Evolutionary conservation across 345 rosid genomes (phyloP), one percentile per base, ranked within the genome.

Genomic region (Geranium rotundifolium): DNA sequence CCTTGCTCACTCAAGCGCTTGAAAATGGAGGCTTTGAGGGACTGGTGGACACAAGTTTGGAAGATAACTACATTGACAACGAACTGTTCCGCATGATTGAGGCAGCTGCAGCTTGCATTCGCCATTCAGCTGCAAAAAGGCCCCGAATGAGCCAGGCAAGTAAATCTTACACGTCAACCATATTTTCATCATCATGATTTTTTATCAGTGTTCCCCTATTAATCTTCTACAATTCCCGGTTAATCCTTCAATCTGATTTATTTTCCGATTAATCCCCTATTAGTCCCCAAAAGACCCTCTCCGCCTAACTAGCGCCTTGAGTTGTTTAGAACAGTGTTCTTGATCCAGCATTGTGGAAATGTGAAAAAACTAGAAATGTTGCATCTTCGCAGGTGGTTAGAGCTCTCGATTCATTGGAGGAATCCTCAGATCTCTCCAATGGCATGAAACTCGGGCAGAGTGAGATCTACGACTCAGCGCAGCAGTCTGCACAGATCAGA

Each of bases 371-470:
- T 49, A 31, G 16, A 50, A 9, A 0, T 17, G 23, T n/a, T 20
- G 9, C 17, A 27, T 16, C 1, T 30, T 41, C 46, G 30, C 72
- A 87, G 95, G 85, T 90, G 64, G 96, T 85, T 64, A 86, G 99
- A 78, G 97, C 99, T 17, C 80, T 90, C 54, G 89, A 88, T 69
- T 79, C 86, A 0, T 70, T 88, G 50, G 88, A 88, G 37, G 97
- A 85, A 73, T 64, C 67, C 5, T 77, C 90, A 0, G 95, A 93
- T 72, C 84, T 93, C 62, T 82, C 88, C 30, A 93, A 93, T 37
- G 99, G 99, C 12, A 76, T 90, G 84, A 90, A 69, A 85, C 97
- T 95, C 1, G 99, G 99, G 31, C 89, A 90, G 67, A 93, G 99
- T 65, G 91, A 75, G 67, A 77, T 93, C 61, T 88, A 62, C 4